Base-by-base conservation (phyloP, 352 stramenopile genomes). In the Phytophthora quininea region DNA sequence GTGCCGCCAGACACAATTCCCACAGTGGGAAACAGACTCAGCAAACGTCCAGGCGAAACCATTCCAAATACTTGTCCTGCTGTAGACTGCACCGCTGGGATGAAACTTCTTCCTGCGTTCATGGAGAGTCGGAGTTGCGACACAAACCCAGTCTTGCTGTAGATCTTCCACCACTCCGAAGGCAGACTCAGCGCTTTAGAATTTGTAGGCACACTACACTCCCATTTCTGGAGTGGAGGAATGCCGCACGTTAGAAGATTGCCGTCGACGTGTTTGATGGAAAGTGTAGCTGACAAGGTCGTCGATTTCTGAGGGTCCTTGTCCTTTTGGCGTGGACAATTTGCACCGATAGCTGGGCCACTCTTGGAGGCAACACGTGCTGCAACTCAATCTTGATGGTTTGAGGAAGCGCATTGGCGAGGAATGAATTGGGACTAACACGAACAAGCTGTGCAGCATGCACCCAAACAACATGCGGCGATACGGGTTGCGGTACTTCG, bases 361-460 rank as follows among this genome's bases (percentile, higher is more conserved):
- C 55, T 19, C 48, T 57, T 14, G 57, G 40, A 53, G 67, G 63
- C 7, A 79, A 48, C 10, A 66, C 31, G 38, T 88, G 77, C 9
- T 69, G 38, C 5, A 86, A 40, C 24, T 86, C 65, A 1, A 92
- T 54, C 2, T 73, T 74, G 29, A 92, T 62, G 1, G 54, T 69
- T 40, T 82, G 67, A 0, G 75, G 79, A 0, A 89, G 52, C 11
- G 70, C 60, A 9, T 31, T 69, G 4, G 67, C 63, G 7, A 87
- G 62, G 51, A 90, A 85, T 14, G 80, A 88, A 52, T 93, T 93
- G 8, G 85, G 85, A 1, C 45, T 67, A 12, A 76, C 59, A 12
- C 79, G 72, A 12, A 66, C 48, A 0, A 91, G 50, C 15, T 64
- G 54, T 1, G 75, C 80, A 2, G 84, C 62, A 33, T 93, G 85